phyloP scores from a whole-genome alignment of 2,329 filamentous ascomycete genomes.

The Lomentospora prolificans region DNA sequence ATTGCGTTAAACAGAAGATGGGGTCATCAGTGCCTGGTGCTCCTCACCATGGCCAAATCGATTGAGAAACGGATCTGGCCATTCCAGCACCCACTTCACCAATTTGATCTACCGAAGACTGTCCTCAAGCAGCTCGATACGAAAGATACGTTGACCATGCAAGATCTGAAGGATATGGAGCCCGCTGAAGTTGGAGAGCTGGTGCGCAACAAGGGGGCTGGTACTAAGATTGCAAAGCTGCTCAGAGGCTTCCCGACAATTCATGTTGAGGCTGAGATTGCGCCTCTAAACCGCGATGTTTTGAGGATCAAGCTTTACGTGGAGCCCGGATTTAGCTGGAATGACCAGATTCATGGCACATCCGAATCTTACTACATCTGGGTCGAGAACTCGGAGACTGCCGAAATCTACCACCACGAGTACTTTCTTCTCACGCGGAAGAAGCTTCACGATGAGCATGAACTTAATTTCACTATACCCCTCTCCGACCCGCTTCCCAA shows the following conservation, averaged over 20 bases:
- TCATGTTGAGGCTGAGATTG: slow-evolving; percentile 85
- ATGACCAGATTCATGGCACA: slow-evolving; percentile 83
- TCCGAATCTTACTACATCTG: slow-evolving; percentile 98
- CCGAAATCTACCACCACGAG: slow-evolving; percentile 95
- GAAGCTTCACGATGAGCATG: slow-evolving; percentile 92
- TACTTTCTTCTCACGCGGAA: slow-evolving; percentile 86
- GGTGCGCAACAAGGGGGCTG: slow-evolving; percentile 85
- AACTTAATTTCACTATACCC: slow-evolving; percentile 95
- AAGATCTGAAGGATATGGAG: slow-evolving; percentile 87
- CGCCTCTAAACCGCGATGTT: slow-evolving; percentile 88
- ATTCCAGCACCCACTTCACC: slow-evolving; percentile 86
- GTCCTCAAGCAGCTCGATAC: slow-evolving; percentile 77
- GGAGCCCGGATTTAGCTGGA: slow-evolving; percentile 88
- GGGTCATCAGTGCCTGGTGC: slow-evolving; percentile 88
- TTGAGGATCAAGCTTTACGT: slow-evolving; percentile 81
- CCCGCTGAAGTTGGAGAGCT: slow-evolving; percentile 78
- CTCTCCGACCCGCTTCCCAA: slow-evolving; percentile 85
- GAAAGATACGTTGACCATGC: slow-evolving; percentile 68
- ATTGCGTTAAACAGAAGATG: slow-evolving; percentile 90
- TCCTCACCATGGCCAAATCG: slow-evolving; percentile 88
- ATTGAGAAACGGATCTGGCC: slow-evolving; percentile 96
- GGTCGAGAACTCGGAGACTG: slow-evolving; percentile 97
- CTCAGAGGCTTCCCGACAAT: slow-evolving; percentile 89
- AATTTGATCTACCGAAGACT: slow-evolving; percentile 82
- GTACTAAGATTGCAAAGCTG: slow-evolving; percentile 68